Conservation (phyloP, 1,139 yeast species). For the Hansenula lynferdii region DNA sequence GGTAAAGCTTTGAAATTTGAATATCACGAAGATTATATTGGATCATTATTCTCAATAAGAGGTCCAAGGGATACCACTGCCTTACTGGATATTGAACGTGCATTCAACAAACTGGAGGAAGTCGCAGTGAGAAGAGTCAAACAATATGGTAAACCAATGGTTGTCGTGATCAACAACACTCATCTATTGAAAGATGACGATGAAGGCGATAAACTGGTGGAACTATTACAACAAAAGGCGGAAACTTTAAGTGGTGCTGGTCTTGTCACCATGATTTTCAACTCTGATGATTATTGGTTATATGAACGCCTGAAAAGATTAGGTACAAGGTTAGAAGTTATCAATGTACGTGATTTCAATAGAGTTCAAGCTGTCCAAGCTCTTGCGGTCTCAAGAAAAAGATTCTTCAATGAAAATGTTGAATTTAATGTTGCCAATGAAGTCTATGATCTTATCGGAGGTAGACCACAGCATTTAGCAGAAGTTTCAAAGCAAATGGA, state of each 20-base stretch:
- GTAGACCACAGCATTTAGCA: constrained; percentile 78
- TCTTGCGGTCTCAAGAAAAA: constrained; percentile 46
- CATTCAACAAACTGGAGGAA: constrained; percentile 69
- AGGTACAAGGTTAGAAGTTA: constrained; percentile 71
- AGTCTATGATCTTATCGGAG: constrained; percentile 72
- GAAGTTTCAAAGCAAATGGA: constrained; percentile 67
- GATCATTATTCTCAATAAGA: constrained; percentile 72
- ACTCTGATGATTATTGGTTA: constrained; percentile 85
- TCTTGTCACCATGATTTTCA: constrained; percentile 68
- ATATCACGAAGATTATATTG: constrained; percentile 78
- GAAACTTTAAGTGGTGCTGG: constrained; percentile 76
- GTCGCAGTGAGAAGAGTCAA: constrained; percentile 54
- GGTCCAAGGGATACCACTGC: constrained; percentile 90
- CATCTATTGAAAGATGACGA: constrained; percentile 73
- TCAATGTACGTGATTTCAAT: constrained; percentile 64
- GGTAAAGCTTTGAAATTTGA: constrained; percentile 75
- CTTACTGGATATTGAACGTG: constrained; percentile 74
- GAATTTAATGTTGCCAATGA: constrained; percentile 41
- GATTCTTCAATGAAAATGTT: constrained; percentile 36
- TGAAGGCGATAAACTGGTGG: constrained; percentile 64
- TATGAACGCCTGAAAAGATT: constrained; percentile 70
- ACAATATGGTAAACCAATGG: constrained; percentile 47
- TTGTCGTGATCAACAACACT: constrained; percentile 67
- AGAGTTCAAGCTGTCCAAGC: constrained; percentile 55
- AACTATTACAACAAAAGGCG: constrained; percentile 77